Base-by-base conservation (phyloP, 495 filamentous ascomycete genomes). In the Neurospora cerealis region DNA sequence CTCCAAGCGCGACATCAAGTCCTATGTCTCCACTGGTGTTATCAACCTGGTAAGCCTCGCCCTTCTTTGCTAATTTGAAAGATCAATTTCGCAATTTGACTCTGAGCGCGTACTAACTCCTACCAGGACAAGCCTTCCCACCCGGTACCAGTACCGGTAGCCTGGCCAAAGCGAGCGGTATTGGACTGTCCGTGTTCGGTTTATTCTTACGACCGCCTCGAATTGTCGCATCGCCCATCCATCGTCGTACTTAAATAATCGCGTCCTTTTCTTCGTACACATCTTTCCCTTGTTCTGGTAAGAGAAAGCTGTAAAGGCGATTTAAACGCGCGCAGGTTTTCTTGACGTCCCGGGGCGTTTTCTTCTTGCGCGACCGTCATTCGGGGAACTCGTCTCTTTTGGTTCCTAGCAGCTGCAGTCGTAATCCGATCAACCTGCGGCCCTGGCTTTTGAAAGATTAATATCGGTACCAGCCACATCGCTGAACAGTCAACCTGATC, bases 1-100 rank as follows among this genome's bases (percentile, higher is more conserved):
- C 39, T 85, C 93, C 77, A 94, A 92, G 82, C 93, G 96, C 83
- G 95, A 97, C 79, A 87, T 98, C 77, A 97, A 97, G 85, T 93
- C 91, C 66, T 99, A 97, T 82, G 91, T 99, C 78, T 93, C 91
- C 82, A 94, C 92, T 75, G 96, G 96, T 82, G 95, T 98, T 36
- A 98, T 99, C 85, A 98, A 98, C 83, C 73, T 81, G 71, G 74
- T 75, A 9, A 28, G 74, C 28, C 9, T 74, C 6, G 28, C 39
- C 28, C 11, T 72, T 38, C 9, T 10, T 39, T 39, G 38, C 38
- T 39, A 11, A 34, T 34, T 34, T 34, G 32, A 34, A 39, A 39
- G 10, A 39, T 39, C 38, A 38, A 39, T 39, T 70, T 69, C 28
- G 11, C 28, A 36, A n/a, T 38, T 34, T 34, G 32, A 34, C 4